Base-by-base conservation (phyloP, 1,139 yeast genomes). In the Pichia sp. region DNA sequence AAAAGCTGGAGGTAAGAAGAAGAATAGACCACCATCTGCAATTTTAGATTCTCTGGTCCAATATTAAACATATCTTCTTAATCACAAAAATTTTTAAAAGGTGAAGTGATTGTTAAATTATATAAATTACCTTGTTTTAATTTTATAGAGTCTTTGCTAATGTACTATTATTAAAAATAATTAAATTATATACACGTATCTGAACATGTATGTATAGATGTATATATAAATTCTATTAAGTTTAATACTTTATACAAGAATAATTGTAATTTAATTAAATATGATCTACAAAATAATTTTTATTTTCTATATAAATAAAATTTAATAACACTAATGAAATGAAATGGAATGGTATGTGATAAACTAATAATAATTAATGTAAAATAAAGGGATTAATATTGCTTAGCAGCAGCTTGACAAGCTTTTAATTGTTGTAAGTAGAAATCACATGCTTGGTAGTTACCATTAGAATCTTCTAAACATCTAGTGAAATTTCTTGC, bases 371-470 rank as follows among this genome's bases (percentile, higher is more conserved):
- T 16, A 16, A 41, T 30, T 26, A 37, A 39, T 20, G 5, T 22
- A 35, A 35, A 9, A 26, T 27, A 7, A 26, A 24, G 24, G 7
- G 40, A 25, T 57, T 76, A 87, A 65, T 85, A 87, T 59, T 80
- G 85, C 57, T 82, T 78, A 49, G 96, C 74, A 58, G 97, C 96
- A 67, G 86, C 92, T 72, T 92, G 97, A 69, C 98, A 92, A 26
- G 97, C 94, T 74, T 86, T 90, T 67, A 92, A 80, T 72, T 90
- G 97, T 71, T 90, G 97, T 69, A 92, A 76, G 70, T 92, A 92
- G 78, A 78, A 92, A 63, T 89, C 97, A 71, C 98, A 92, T 57
- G 85, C 82, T 71, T 89, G 96, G 89, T 87, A 86, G 76, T 92
- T 89, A 57, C 97, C 97, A 57, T 76, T 74, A 69, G 92, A 87